A percentile compares a stretch with the other conserved stretches of the same genome.
Evolutionary conservation across 805 yeast species (phyloP).

Genomic region (Candida chauliodis): DNA sequence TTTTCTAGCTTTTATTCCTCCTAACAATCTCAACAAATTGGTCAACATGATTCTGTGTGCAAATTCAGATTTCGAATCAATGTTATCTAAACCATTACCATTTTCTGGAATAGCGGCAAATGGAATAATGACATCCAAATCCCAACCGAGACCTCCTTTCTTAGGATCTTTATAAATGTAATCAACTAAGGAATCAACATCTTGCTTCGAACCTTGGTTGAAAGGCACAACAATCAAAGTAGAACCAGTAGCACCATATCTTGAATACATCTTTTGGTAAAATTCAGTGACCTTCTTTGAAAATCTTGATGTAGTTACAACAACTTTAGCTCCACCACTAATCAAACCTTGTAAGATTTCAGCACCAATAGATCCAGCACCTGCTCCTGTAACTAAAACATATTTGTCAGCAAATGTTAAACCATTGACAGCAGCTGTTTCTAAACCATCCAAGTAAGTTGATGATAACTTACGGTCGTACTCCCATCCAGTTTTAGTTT

Average conservation of each 20-base stretch:
- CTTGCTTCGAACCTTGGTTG: conserved; percentile 96
- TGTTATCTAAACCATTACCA: conserved; percentile 90
- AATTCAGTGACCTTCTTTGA: conserved; percentile 92
- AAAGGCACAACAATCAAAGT: conserved; percentile 95
- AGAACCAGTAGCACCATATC: conserved; percentile 90
- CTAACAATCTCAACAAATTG: conserved; percentile 87
- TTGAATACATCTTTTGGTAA: conserved; percentile 89
- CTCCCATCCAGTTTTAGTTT: conserved; percentile 73
- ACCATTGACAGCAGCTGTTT: conserved; percentile 92
- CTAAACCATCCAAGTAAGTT: conserved; percentile 82
- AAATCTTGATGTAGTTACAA: conserved; percentile 95
- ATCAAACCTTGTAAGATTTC: conserved; percentile 91
- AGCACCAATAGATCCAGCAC: conserved; percentile 98
- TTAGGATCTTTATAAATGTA: conserved; percentile 81
- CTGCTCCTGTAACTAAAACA: conserved; percentile 96
- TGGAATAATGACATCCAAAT: conserved; percentile 91
- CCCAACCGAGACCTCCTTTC: conserved; percentile 96
- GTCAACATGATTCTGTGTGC: conserved; percentile 99
- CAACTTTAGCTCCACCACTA: conserved; percentile 96
- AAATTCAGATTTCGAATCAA: conserved; percentile 93
- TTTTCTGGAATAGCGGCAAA: conserved; percentile 99
- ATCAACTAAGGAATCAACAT: conserved; percentile 78
- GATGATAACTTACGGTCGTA: conserved; percentile 79
- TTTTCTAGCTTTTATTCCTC: conserved; percentile 84
- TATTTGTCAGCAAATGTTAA: conserved; percentile 82